Conservation (phyloP, 768 basidiomycete genomes). For the Tulasnella sp. region DNA sequence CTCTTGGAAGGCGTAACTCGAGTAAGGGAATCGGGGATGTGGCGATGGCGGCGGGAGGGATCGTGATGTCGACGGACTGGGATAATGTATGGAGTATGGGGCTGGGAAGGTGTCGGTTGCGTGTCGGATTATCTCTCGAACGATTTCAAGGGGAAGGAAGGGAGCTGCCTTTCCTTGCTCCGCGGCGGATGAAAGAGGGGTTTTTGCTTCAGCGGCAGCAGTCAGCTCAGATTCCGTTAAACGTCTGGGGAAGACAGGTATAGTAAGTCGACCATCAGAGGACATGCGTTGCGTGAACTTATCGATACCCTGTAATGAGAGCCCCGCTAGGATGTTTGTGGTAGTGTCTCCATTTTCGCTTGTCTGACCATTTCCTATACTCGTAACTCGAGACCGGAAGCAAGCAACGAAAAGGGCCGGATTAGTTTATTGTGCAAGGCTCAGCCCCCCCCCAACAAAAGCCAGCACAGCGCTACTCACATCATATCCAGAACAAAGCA, state of each 20-base stretch:
- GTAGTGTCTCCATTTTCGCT: not conserved
- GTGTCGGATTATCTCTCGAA: not conserved
- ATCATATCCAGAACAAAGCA: not conserved
- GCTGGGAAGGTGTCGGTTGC: not conserved
- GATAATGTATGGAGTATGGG: not conserved
- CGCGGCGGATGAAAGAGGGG: not conserved
- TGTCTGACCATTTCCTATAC: not conserved
- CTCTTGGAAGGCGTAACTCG: not conserved
- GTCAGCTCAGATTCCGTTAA: not conserved
- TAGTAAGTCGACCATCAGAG: not conserved
- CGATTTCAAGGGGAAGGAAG: not conserved
- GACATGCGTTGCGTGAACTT: not conserved
- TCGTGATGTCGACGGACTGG: not conserved
- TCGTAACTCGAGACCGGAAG: not conserved
- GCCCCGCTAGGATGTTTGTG: not conserved
- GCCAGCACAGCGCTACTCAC: not conserved
- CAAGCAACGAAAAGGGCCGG: not conserved
- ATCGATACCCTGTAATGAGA: not conserved
- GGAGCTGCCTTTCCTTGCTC: not conserved
- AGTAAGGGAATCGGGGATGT: not conserved
- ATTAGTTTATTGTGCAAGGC: not conserved
- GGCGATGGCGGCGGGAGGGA: not conserved
- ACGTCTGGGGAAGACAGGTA: not conserved
- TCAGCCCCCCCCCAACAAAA: not conserved
- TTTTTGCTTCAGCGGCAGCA: not conserved